phyloP scores from a whole-genome alignment of 176 grass and related monocot genomes.

The Lolium rigidum region DNA sequence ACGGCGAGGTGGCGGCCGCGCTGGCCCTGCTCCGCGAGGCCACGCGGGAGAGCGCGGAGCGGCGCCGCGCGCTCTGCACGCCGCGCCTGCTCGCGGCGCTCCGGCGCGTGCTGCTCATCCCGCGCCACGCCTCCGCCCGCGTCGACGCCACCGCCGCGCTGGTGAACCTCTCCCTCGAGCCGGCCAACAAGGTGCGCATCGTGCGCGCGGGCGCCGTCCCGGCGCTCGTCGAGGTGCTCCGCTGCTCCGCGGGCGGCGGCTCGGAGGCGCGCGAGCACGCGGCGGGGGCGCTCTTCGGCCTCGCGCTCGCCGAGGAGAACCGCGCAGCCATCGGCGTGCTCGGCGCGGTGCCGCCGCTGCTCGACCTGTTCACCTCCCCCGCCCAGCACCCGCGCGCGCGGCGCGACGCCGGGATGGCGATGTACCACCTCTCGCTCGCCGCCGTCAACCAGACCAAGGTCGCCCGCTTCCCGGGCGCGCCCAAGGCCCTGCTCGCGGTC shows the following conservation, averaged over 20 bases:
- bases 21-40: conserved; percentile 59
- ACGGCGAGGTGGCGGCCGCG: conserved; percentile 39
- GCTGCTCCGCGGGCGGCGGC: not conserved
- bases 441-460: conserved; percentile 77
- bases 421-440: conserved; percentile 83
- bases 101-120: conserved; percentile 55
- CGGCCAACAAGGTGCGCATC: conserved; percentile 71
- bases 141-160: conserved; percentile 59
- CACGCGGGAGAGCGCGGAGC: conserved; percentile 67
- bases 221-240: conserved; percentile 72
- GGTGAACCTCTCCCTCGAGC: conserved; percentile 85
- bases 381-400: conserved; percentile 46
- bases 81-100: conserved; percentile 65
- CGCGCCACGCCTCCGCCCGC: conserved; percentile 43
- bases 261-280: conserved; percentile 77
- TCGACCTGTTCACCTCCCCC: conserved; percentile 62
- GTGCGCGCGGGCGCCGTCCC: conserved; percentile 71
- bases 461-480: conserved; percentile 56
- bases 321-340: conserved; percentile 91
- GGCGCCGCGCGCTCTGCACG: conserved; percentile 67
- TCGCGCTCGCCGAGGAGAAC: conserved; percentile 79
- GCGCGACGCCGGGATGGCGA: conserved; percentile 77
- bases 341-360: conserved; percentile 69
- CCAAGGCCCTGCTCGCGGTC: conserved; percentile 56
- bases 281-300: conserved; percentile 77